Conservation (phyloP, 148 eudicot species). For the Hydrangea macrophylla region DNA sequence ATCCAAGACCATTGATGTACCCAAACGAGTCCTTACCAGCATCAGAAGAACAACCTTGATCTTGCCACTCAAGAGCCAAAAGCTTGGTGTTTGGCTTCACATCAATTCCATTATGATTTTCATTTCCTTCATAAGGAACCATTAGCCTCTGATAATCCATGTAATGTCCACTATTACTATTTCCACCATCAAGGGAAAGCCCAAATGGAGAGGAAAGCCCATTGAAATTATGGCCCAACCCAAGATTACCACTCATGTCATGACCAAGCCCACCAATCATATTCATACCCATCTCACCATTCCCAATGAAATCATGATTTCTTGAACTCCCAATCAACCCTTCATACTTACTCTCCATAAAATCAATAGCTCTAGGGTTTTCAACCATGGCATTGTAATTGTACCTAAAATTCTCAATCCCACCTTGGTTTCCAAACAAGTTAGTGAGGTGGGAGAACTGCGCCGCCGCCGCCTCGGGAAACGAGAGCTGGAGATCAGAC, state of each 20-base stretch:
- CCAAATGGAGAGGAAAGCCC: conserved; percentile 18
- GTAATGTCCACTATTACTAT: conserved; percentile 3
- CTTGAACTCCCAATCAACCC: no score
- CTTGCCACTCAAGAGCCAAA: conserved; percentile 61
- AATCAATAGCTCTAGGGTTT: conserved; percentile 41
- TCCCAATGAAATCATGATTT: conserved; percentile 40
- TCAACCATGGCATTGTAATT: conserved; percentile 17
- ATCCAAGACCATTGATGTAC: conserved; percentile 33
- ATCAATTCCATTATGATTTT: conserved; percentile 30
- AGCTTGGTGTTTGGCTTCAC: conserved; percentile 60
- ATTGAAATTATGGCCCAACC: conserved; percentile 7
- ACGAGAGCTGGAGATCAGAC: conserved; percentile 51
- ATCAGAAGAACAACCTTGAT: conserved; percentile 36
- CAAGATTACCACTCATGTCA: no score
- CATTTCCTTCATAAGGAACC: conserved; percentile 28
- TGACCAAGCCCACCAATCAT: conserved; percentile 19
- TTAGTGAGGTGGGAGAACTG: conserved; percentile 34
- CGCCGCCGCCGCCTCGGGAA: conserved; percentile 41
- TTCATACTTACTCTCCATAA: conserved; percentile 53
- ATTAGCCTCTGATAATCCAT: conserved; percentile 28
- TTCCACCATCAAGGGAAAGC: conserved; percentile 28
- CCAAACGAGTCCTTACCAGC: conserved; percentile 28
- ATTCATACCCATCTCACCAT: conserved; percentile 19
- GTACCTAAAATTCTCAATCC: conserved; percentile 35
- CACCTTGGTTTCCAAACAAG: no score